Percentiles rank a stretch among this genome's conserved stretches.
Conservation (phyloP, 2,329 filamentous ascomycete genomes). For the Phoma sp. region DNA sequence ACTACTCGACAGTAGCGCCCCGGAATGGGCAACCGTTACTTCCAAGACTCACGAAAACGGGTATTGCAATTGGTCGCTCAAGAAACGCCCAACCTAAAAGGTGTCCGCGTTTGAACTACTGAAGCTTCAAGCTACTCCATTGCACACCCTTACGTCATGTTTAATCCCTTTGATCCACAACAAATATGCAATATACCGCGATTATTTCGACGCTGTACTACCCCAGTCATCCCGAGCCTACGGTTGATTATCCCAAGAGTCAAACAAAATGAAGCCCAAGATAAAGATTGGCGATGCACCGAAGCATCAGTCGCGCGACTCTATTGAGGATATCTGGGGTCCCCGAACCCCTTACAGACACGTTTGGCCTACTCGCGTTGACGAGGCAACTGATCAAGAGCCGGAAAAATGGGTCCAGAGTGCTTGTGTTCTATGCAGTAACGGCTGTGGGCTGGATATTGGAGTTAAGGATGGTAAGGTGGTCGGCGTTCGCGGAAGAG, state of each 20-base stretch:
- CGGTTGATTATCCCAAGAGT: background rate
- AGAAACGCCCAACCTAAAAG: background rate
- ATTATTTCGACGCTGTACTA: conserved; percentile 4
- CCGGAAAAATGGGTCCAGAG: conserved; percentile 9
- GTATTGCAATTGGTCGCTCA: background rate
- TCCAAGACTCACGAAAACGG: background rate
- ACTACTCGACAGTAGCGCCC: background rate
- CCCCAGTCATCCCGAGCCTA: background rate
- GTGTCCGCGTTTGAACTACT: background rate
- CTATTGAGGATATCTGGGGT: conserved; percentile 11
- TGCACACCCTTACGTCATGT: conserved; percentile 12
- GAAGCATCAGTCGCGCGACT: conserved; percentile 7
- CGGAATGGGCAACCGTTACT: background rate
- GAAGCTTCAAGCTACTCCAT: background rate
- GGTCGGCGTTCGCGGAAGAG: conserved; percentile 5
- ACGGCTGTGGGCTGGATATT: conserved; percentile 6
- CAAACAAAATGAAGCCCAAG: conserved; percentile 5
- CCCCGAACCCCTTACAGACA: conserved; percentile 4
- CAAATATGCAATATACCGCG: background rate
- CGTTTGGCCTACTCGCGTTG: conserved; percentile 9
- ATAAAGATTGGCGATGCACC: conserved; percentile 8
- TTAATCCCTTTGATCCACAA: conserved; percentile 1
- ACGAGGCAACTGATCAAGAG: conserved; percentile 6
- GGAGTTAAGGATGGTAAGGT: conserved; percentile 6
- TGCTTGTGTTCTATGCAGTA: conserved; percentile 9